These are phyloP conservation scores for Cercospora sojina DNA, from an alignment of 2,329 filamentous ascomycete species.

Conservation along the genomic window DNA sequence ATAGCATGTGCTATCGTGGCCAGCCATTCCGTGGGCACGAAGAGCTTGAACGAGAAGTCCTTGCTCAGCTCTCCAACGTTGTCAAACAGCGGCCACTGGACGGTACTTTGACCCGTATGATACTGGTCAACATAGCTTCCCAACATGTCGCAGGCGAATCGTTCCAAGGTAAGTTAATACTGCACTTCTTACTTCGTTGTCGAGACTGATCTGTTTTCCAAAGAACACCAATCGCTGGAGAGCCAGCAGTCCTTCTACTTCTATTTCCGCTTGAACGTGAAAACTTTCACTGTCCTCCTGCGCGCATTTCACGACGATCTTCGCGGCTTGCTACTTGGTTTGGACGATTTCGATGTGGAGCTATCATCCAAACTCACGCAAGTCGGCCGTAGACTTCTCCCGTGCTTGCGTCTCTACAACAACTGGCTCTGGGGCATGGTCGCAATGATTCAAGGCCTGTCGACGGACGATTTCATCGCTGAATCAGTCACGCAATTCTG, in stretches of 20 bases:
- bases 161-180: slow-evolving; percentile 53
- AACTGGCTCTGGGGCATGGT: slow-evolving; percentile 63
- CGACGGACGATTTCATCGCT: slow-evolving; percentile 55
- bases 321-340: slow-evolving; percentile 44
- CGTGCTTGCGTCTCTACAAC: slow-evolving; percentile 65
- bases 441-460: slow-evolving; percentile 54
- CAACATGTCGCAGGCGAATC: slow-evolving; percentile 68
- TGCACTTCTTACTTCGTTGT: not conserved
- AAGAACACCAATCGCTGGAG: slow-evolving; percentile 24
- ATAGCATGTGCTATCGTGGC: slow-evolving; percentile 80
- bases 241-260: slow-evolving; percentile 53
- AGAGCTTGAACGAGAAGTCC: slow-evolving; percentile 81
- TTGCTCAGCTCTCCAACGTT: slow-evolving; percentile 72
- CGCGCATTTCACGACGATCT: slow-evolving; percentile 70
- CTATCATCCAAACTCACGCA: slow-evolving; percentile 28
- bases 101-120: slow-evolving; percentile 70
- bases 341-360: slow-evolving; percentile 51
- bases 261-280: slow-evolving; percentile 73
- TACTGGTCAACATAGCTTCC: slow-evolving; percentile 81
- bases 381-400: slow-evolving; percentile 54
- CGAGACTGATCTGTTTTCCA: slow-evolving; percentile 1
- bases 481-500: slow-evolving; percentile 62
- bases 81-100: slow-evolving; percentile 67
- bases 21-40: slow-evolving; percentile 70
- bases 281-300: slow-evolving; percentile 71